phyloP scores from a whole-genome alignment of 1,284 basidiomycete species.

The Grifola frondosa region DNA sequence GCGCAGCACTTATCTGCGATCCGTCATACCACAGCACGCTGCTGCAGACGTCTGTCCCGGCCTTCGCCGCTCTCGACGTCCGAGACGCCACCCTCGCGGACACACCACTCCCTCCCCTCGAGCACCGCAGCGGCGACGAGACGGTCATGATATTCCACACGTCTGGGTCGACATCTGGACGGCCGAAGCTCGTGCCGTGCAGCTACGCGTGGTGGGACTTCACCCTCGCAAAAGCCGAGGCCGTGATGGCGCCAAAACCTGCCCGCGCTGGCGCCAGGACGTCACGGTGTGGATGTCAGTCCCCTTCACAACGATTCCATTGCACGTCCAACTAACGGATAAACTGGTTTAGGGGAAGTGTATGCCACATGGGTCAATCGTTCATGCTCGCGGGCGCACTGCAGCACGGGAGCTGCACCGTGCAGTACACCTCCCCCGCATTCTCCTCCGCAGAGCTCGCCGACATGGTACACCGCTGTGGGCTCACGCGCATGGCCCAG shows the following conservation, averaged over 20 bases:
- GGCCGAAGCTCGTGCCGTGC: constrained; percentile 68
- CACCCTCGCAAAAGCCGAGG: constrained; percentile 17
- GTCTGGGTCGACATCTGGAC: constrained; percentile 71
- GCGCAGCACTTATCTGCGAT: constrained; percentile 59
- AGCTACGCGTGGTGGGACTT: constrained; percentile 39
- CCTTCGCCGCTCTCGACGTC: constrained; percentile 40
- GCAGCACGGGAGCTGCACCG: constrained; percentile 65
- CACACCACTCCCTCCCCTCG: constrained; percentile 41
- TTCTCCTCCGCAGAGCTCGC: constrained; percentile 68
- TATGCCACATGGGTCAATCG: constrained; percentile 28
- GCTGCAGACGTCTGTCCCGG: constrained; percentile 42
- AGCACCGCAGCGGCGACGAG: constrained; percentile 38
- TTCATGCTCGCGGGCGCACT: constrained; percentile 45
- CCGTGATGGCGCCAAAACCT: constrained; percentile 13
- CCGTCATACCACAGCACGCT: constrained; percentile 38
- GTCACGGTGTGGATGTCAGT: constrained; percentile 40
- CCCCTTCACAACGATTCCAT: too few relatives aligned
- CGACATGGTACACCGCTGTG: constrained; percentile 63
- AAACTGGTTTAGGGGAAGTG: constrained; percentile 22
- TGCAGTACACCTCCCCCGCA: constrained; percentile 59
- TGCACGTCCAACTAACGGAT: neutral
- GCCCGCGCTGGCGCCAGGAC: constrained; percentile 45
- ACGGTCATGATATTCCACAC: constrained; percentile 68
- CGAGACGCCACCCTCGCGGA: constrained; percentile 35
- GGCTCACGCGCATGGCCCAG: constrained; percentile 66